Conservation (phyloP, 192 early-diverging fungal genomes). For the Coemansia sp. region DNA sequence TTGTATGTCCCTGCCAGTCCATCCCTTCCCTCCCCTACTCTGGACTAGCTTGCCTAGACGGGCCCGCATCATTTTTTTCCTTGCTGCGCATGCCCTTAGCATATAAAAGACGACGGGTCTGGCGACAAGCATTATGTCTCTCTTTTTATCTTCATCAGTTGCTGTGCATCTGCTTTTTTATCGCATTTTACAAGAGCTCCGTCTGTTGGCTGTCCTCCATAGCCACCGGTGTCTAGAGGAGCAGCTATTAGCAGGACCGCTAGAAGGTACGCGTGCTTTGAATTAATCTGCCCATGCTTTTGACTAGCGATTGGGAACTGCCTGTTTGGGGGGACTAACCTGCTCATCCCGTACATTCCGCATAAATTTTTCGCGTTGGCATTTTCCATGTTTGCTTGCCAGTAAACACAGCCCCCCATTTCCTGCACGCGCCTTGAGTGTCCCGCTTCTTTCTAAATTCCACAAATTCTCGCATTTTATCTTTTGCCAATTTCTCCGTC, state of each 20-base stretch:
- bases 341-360: background rate
- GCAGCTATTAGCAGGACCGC: background rate
- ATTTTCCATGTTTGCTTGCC: background rate
- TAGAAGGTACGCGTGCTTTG: background rate
- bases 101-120: conserved; percentile 1
- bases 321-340: background rate
- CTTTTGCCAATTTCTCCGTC: background rate
- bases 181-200: background rate
- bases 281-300: background rate
- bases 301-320: background rate
- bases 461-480: background rate
- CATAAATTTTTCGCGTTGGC: background rate
- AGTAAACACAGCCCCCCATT: background rate
- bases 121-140: background rate
- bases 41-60: background rate
- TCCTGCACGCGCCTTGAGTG: background rate
- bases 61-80: background rate
- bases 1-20: background rate
- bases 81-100: background rate
- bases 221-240: background rate
- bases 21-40: conserved; percentile 14
- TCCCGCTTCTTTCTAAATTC: background rate
- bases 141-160: background rate
- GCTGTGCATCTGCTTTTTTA: conserved; percentile 1
- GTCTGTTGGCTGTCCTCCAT: background rate